These are phyloP conservation scores for Tetragonia tetragonoides DNA, from an alignment of 148 eudicot genomes.

Conservation along the genomic window DNA sequence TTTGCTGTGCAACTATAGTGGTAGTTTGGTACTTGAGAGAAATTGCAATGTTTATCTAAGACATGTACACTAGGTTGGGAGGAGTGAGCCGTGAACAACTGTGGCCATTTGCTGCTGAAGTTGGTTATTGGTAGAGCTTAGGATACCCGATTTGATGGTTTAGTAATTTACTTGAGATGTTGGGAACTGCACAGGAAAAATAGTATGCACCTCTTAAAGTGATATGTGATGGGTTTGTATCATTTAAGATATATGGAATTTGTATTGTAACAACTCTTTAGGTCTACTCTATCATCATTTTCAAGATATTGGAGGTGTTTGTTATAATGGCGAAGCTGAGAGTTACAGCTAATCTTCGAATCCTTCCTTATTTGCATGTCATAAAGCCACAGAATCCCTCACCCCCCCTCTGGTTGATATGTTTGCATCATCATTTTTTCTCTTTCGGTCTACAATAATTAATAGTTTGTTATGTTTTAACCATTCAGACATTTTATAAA, in stretches of 20 bases:
- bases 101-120: neutral
- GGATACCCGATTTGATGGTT: neutral
- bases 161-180: neutral
- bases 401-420: neutral
- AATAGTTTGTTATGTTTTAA: slow-evolving; percentile 5
- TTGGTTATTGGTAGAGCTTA: neutral
- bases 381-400: neutral
- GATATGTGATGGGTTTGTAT: neutral
- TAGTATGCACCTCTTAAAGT: neutral
- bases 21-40: neutral
- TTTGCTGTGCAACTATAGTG: neutral
- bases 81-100: neutral
- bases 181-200: neutral
- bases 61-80: neutral
- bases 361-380: neutral
- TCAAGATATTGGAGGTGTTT: neutral
- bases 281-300: neutral
- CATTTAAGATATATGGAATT: neutral
- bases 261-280: neutral
- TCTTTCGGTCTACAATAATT: slow-evolving; percentile 13
- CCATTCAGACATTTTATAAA: slow-evolving; percentile 75
- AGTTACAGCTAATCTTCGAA: neutral
- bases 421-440: neutral
- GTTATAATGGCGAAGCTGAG: neutral
- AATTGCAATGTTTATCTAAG: neutral